Evolutionary conservation across 371 early-diverging fungal genomes (phyloP).

Genomic region (Syncephalastrum monosporum): DNA sequence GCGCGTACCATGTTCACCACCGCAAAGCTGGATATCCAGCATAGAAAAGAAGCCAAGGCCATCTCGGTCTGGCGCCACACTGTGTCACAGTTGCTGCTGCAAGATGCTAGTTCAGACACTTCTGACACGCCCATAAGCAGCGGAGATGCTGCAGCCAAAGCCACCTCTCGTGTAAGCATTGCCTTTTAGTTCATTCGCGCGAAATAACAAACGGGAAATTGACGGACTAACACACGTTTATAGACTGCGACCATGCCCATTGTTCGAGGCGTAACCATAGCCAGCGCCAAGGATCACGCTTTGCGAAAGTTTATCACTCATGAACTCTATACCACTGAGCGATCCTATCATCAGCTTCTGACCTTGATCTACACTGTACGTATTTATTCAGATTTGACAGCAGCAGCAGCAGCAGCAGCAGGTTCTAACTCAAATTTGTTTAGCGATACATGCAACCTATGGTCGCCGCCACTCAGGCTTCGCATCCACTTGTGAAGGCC

Average conservation of each 20-base stretch:
- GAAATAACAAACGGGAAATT: slow-evolving; percentile 2
- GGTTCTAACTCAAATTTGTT: background rate
- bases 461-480: slow-evolving; percentile 26
- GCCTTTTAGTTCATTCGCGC: too few relatives aligned
- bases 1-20: slow-evolving; percentile 13
- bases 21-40: slow-evolving; percentile 7
- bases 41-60: slow-evolving; percentile 18
- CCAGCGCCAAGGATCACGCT: slow-evolving; percentile 12
- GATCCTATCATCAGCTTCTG: slow-evolving; percentile 32
- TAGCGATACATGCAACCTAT: slow-evolving; percentile 43
- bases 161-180: too few relatives aligned
- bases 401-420: too few relatives aligned
- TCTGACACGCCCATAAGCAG: too few relatives aligned
- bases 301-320: slow-evolving; percentile 23
- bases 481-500: slow-evolving; percentile 29
- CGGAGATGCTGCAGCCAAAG: too few relatives aligned
- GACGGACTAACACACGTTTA: background rate
- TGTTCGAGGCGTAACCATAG: too few relatives aligned
- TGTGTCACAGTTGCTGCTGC: slow-evolving; percentile 10
- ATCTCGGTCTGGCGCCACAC: slow-evolving; percentile 18
- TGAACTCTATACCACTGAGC: slow-evolving; percentile 25
- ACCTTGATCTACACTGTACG: slow-evolving; percentile 34
- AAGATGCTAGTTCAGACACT: background rate
- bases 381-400: background rate
- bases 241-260: background rate